A percentile compares a stretch with the other conserved stretches of the same genome.
Evolutionary conservation across 805 yeast species (phyloP).

Genomic region (Metschnikowia proteae): DNA sequence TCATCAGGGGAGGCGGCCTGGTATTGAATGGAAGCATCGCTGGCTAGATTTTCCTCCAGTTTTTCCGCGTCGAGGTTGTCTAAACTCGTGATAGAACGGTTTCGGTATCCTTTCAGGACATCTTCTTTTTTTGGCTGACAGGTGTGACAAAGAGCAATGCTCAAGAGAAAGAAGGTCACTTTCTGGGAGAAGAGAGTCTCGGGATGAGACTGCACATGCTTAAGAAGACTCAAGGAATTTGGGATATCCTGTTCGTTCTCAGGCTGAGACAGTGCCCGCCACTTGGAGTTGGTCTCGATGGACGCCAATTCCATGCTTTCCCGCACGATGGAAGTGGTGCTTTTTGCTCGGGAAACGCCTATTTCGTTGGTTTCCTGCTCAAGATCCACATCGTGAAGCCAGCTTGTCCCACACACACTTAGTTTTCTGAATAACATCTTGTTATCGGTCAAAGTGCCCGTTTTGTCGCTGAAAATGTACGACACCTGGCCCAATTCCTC

Average conservation of each 20-base stretch:
- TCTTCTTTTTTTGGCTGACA: slow-evolving; percentile 67
- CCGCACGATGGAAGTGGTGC: slow-evolving; percentile 33
- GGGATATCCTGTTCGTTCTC: slow-evolving; percentile 38
- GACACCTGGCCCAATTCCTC: slow-evolving; percentile 98
- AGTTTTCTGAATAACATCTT: slow-evolving; percentile 88
- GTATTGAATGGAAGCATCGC: slow-evolving; percentile 58
- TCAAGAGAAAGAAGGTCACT: slow-evolving; percentile 74
- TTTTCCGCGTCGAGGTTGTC: slow-evolving; percentile 16
- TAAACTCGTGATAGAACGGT: slow-evolving; percentile 17
- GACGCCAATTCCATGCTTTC: slow-evolving; percentile 30
- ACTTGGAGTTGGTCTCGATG: slow-evolving; percentile 26
- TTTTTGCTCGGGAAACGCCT: slow-evolving; percentile 6
- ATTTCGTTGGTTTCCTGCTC: background rate
- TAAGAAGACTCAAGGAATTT: slow-evolving; percentile 59
- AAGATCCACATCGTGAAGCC: slow-evolving; percentile 73
- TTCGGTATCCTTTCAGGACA: background rate
- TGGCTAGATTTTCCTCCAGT: slow-evolving; percentile 8
- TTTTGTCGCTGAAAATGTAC: slow-evolving; percentile 91
- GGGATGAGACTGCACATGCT: slow-evolving; percentile 70
- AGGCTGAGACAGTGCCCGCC: slow-evolving; percentile 52
- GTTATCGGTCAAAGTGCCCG: slow-evolving; percentile 96
- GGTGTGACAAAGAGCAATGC: slow-evolving; percentile 84
- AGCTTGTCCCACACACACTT: slow-evolving; percentile 81
- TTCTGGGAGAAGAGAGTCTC: slow-evolving; percentile 61
- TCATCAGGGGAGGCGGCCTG: slow-evolving; percentile 98